Base-by-base conservation (phyloP, 2,329 filamentous ascomycete species). In the Aspergillus brunneoviolaceus region DNA sequence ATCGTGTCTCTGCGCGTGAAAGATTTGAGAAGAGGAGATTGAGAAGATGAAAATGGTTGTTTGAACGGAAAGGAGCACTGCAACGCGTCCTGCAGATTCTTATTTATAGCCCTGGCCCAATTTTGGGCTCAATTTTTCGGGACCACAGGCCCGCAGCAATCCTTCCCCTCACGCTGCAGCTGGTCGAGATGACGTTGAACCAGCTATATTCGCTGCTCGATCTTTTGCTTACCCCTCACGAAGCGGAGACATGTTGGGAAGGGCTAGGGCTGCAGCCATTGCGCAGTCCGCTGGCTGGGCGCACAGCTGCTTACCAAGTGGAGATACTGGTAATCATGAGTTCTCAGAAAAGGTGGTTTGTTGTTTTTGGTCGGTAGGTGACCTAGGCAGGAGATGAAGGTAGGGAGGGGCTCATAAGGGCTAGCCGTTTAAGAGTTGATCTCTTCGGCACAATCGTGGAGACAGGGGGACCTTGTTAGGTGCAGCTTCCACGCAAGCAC, bases 1-100 rank as follows among this genome's bases (percentile, higher is more conserved):
- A 65, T 65, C 16, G 11, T 57, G 51, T 16, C 11, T 45, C 39
- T 45, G 6, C 23, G 33, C 33, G 31, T 5, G 9, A 42, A 3
- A 2, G 42, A 4, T 11, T 23, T 2, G 19, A 27, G 10, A n/a
- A 19, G 39, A 16, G 16, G 16, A 5, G 5, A 45, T n/a, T n/a
- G 16, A 45, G 39, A 19, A 45, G 27, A 29, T 10, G 7, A 45
- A 14, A 2, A 45, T 45, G 39, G 16, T 45, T 45, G 39, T n/a
- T 16, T 12, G 39, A n/a, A 16, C 39, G 16, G 14, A n/a, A 19
- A 19, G 39, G 16, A 29, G 39, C 6, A 1, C 6, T 35, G 12
- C 33, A 45, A 16, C 5, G 16, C 39, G 7, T 16, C 39, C 16
- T 16, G 16, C 39, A 45, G 16, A n/a, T 45, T 45, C 39, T 19